Evolutionary conservation across 2,329 filamentous ascomycete species (phyloP).

Genomic region (Fusarium nurragi): DNA sequence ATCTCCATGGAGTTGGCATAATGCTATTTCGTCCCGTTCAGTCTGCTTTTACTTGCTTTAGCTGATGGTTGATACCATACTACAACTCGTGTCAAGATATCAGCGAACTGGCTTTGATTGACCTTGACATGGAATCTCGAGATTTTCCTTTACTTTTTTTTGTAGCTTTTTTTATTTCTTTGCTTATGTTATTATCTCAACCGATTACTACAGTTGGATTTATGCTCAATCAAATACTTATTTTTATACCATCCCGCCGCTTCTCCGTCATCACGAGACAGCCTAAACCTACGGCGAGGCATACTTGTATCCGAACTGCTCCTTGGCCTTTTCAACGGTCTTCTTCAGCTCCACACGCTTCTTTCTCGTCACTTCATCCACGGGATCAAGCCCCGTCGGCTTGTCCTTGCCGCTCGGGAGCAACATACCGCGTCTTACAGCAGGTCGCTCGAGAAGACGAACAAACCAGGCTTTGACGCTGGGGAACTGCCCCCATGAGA

Average conservation of each 20-base stretch:
- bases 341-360: conserved; percentile 43
- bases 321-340: conserved; percentile 54
- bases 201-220: neutral
- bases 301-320: conserved; percentile 60
- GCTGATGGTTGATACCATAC: neutral
- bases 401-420: conserved; percentile 62
- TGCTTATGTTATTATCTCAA: neutral
- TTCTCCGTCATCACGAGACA: neutral
- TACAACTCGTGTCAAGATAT: neutral
- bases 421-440: conserved; percentile 76
- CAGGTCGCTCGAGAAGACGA: conserved; percentile 71
- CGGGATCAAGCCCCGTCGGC: conserved; percentile 31
- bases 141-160: too few relatives aligned
- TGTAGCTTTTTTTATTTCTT: too few relatives aligned
- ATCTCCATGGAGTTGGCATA: neutral
- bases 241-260: neutral
- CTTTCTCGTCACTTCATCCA: conserved; percentile 33
- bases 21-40: neutral
- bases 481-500: conserved; percentile 70
- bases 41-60: neutral
- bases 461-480: conserved; percentile 78
- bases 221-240: neutral
- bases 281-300: conserved; percentile 48
- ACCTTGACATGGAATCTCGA: neutral
- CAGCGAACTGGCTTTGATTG: neutral